These are phyloP conservation scores for Kodamaea arcana DNA, from an alignment of 1,139 yeast genomes.

Conservation along the genomic window DNA sequence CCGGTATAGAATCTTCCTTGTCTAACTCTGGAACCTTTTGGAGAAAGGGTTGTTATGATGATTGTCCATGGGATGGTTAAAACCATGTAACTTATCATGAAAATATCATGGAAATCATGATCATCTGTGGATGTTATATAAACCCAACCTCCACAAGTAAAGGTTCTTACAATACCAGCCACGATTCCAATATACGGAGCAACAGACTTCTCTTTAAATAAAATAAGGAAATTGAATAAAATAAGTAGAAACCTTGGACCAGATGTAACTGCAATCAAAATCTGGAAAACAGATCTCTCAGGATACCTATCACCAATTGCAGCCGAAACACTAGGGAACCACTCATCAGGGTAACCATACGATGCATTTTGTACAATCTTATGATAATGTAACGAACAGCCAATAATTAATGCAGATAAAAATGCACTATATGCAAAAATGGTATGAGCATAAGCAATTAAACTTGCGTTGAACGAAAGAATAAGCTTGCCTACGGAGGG, in stretches of 20 bases:
- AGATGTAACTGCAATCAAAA: conserved; percentile 72
- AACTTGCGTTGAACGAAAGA: conserved; percentile 50
- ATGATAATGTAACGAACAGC: conserved; percentile 69
- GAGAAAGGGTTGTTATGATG: conserved; percentile 53
- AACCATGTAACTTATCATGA: conserved; percentile 86
- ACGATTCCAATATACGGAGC: conserved; percentile 43
- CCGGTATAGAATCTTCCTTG: conserved; percentile 54
- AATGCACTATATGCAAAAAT: conserved; percentile 70
- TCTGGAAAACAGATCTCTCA: conserved; percentile 87
- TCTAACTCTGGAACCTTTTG: conserved; percentile 45
- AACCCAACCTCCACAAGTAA: conserved; percentile 98
- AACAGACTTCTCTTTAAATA: conserved; percentile 34
- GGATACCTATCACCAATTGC: conserved; percentile 97
- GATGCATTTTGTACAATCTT: conserved; percentile 85
- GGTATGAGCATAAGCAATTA: conserved; percentile 68
- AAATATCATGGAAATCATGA: conserved; percentile 92
- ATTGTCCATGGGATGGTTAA: conserved; percentile 91
- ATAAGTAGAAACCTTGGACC: conserved; percentile 84
- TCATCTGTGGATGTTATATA: conserved; percentile 95
- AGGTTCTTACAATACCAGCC: conserved; percentile 74
- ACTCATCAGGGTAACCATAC: conserved; percentile 92
- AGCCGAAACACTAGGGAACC: conserved; percentile 98
- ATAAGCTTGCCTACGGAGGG: too few species aligned
- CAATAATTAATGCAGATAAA: conserved; percentile 66
- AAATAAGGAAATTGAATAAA: conserved; percentile 51